These are phyloP conservation scores for Aureobasidium lini DNA, from an alignment of 2,329 filamentous ascomycete genomes.

Conservation along the genomic window DNA sequence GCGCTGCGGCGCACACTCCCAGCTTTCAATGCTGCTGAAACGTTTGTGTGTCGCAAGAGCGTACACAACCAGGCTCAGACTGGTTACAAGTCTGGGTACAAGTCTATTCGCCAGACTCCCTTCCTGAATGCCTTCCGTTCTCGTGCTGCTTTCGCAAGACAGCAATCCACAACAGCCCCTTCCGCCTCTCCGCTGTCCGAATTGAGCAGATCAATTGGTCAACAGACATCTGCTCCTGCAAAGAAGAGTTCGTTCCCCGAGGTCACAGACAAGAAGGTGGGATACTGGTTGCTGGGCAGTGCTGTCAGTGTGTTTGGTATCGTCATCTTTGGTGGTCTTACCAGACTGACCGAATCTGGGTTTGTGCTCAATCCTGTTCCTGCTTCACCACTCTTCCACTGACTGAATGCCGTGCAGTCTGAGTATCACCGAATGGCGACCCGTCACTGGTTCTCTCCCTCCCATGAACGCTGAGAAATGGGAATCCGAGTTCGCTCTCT, in stretches of 20 bases:
- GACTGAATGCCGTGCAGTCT: conserved; percentile 47
- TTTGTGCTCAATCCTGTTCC: conserved; percentile 35
- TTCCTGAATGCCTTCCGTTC: conserved; percentile 29
- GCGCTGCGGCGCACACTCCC: conserved; percentile 8
- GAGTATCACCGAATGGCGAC: conserved; percentile 98
- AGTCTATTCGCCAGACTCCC: conserved; percentile 25
- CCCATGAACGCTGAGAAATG: conserved; percentile 73
- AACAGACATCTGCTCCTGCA: conserved; percentile 1
- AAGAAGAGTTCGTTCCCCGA: conserved; percentile 40
- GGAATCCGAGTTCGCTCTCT: conserved; percentile 89
- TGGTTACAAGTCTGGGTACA: conserved; percentile 15
- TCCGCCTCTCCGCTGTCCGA: conserved; percentile 26
- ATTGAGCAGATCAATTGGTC: conserved; percentile 25
- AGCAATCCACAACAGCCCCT: conserved; percentile 18
- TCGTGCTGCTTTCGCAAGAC: conserved; percentile 17
- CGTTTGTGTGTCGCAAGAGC: conserved; percentile 27
- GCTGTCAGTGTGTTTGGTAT: conserved; percentile 94
- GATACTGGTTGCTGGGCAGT: conserved; percentile 87
- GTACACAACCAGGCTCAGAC: conserved; percentile 23
- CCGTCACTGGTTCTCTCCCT: conserved; percentile 85
- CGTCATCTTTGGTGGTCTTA: conserved; percentile 89
- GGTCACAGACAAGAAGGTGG: conserved; percentile 67
- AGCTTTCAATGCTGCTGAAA: background rate
- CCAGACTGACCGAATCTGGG: conserved; percentile 92
- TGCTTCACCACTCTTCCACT: background rate